Evolutionary conservation across 2,329 filamentous ascomycete species (phyloP).

Genomic region (Bipolaris sorokiniana): DNA sequence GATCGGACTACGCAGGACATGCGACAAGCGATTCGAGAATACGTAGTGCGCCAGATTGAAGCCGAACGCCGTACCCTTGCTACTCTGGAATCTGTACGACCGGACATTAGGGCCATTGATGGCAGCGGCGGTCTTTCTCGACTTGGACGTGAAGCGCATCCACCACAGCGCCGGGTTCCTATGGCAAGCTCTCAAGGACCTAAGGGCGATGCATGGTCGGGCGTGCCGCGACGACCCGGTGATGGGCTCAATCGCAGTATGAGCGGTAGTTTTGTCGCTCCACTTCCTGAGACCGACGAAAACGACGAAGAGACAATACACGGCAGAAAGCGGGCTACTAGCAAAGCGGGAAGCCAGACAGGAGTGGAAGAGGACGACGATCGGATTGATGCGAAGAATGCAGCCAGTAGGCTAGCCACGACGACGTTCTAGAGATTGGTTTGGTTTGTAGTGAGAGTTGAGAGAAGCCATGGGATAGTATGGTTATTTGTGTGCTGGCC

Average conservation of each 20-base stretch:
- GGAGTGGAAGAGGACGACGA: slow-evolving; percentile 87
- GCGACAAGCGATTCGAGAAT: slow-evolving; percentile 83
- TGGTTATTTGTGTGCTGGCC: slow-evolving; percentile 6
- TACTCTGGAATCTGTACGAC: slow-evolving; percentile 89
- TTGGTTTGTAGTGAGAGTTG: slow-evolving; percentile 14
- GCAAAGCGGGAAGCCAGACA: slow-evolving; percentile 60
- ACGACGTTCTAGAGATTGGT: slow-evolving; percentile 76
- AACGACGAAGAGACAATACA: slow-evolving; percentile 57
- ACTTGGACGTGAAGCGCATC: slow-evolving; percentile 86
- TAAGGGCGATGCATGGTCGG: slow-evolving; percentile 98
- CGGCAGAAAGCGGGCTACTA: slow-evolving; percentile 56
- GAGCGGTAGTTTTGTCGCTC: slow-evolving; percentile 69
- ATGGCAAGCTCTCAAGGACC: slow-evolving; percentile 90
- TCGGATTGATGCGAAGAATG: slow-evolving; percentile 91
- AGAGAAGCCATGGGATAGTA: slow-evolving; percentile 1
- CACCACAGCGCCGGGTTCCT: slow-evolving; percentile 73
- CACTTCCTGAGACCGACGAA: slow-evolving; percentile 67
- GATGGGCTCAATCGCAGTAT: slow-evolving; percentile 78
- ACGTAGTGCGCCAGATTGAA: slow-evolving; percentile 93
- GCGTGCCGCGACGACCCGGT: slow-evolving; percentile 79
- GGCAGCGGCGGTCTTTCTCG: slow-evolving; percentile 86
- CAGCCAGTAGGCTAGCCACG: slow-evolving; percentile 88
- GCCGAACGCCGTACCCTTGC: slow-evolving; percentile 90
- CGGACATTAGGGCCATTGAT: slow-evolving; percentile 93
- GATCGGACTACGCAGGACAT: slow-evolving; percentile 83